Conservation (phyloP, 257 asterid species). For the Solanum appendiculatum region DNA sequence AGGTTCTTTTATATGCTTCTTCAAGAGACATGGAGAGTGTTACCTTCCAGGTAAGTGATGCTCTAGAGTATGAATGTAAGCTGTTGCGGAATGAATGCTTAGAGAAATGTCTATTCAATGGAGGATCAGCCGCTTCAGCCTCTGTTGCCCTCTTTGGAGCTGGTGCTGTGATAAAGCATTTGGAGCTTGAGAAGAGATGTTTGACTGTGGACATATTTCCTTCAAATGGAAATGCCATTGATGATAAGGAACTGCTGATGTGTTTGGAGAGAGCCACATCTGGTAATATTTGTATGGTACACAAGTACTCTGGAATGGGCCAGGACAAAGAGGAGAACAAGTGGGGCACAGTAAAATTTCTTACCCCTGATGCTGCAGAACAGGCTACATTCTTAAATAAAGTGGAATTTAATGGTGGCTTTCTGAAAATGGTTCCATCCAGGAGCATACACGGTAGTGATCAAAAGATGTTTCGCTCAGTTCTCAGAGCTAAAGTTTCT, state of each 20-base stretch:
- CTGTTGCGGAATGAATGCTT: conserved; percentile 61
- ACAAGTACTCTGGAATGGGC: conserved; percentile 30
- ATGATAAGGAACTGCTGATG: conserved; percentile 57
- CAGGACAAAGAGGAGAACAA: conserved; percentile 41
- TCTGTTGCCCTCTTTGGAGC: conserved; percentile 82
- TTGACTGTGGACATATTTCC: conserved; percentile 68
- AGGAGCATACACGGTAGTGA: conserved; percentile 35
- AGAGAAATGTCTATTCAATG: conserved; percentile 57
- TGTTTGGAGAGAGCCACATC: conserved; percentile 50
- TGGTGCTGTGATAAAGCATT: conserved; percentile 82
- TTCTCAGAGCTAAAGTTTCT: conserved; percentile 56
- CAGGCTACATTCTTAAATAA: conserved; percentile 36
- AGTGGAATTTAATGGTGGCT: conserved; percentile 39
- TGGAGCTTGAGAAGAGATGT: conserved; percentile 76
- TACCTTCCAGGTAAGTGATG: conserved; percentile 27
- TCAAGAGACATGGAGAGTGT: conserved; percentile 53
- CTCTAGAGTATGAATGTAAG: conserved; percentile 51
- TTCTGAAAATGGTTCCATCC: conserved; percentile 50
- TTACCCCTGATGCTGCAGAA: conserved; percentile 70
- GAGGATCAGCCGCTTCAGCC: conserved; percentile 43
- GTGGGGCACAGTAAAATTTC: conserved; percentile 91
- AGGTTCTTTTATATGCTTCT: conserved; percentile 54
- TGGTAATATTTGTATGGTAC: conserved; percentile 47
- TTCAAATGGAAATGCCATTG: conserved; percentile 30
- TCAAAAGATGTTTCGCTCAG: conserved; percentile 32